These are phyloP conservation scores for Stemphylium vesicarium DNA, from an alignment of 2,329 filamentous ascomycete species.

Conservation along the genomic window DNA sequence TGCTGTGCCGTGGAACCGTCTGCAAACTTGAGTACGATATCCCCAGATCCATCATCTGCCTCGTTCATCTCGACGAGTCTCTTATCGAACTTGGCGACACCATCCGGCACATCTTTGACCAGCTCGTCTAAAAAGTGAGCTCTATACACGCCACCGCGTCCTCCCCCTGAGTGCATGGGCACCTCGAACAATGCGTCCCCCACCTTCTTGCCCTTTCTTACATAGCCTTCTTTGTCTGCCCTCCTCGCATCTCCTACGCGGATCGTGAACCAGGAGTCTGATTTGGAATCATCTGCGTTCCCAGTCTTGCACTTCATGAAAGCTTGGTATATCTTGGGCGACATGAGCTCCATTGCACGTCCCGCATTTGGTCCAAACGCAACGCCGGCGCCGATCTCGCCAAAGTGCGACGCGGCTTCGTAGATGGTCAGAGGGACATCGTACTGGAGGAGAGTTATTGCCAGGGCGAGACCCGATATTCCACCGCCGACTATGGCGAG, in stretches of 20 bases:
- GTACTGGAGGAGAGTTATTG: slow-evolving; percentile 58
- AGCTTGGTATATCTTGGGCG: slow-evolving; percentile 48
- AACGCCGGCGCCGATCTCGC: slow-evolving; percentile 65
- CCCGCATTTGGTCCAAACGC: slow-evolving; percentile 63
- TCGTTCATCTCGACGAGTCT: slow-evolving; percentile 38
- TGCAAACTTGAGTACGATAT: slow-evolving; percentile 51
- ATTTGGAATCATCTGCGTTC: slow-evolving; percentile 41
- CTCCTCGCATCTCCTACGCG: slow-evolving; percentile 42
- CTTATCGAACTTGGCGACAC: slow-evolving; percentile 54
- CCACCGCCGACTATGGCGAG: slow-evolving; percentile 67
- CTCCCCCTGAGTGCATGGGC: slow-evolving; percentile 30
- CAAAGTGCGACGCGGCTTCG: slow-evolving; percentile 61
- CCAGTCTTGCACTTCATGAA: slow-evolving; percentile 53
- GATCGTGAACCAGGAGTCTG: slow-evolving; percentile 38
- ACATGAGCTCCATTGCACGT: slow-evolving; percentile 61
- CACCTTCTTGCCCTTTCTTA: slow-evolving; percentile 37
- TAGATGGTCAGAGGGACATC: slow-evolving; percentile 60
- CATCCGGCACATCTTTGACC: slow-evolving; percentile 55
- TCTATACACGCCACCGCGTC: slow-evolving; percentile 53
- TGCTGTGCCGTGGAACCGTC: slow-evolving; percentile 57
- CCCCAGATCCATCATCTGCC: slow-evolving; percentile 38
- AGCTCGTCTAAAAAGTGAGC: slow-evolving; percentile 60
- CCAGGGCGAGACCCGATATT: slow-evolving; percentile 63
- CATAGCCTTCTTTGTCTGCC: slow-evolving; percentile 38
- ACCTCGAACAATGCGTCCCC: slow-evolving; percentile 41